These are phyloP conservation scores for Papilionanthe hybrid DNA, from an alignment of 116 monocot genomes.

Conservation along the genomic window DNA sequence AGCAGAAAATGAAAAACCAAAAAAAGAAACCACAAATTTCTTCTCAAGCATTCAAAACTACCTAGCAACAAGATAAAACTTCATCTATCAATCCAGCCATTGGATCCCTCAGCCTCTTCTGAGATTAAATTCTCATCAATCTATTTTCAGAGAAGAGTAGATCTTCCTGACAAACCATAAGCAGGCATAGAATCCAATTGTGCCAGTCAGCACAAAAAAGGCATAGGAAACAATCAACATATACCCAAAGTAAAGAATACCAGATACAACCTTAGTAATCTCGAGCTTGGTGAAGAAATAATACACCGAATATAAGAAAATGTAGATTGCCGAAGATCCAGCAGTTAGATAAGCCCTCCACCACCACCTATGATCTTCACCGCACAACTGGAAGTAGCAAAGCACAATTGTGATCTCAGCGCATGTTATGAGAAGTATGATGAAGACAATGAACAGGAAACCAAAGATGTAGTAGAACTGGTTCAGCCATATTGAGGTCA, in stretches of 20 bases:
- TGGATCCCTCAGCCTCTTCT: no score
- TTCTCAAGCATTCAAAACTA: no score
- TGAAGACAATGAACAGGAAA: constrained; percentile 74
- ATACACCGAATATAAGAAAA: constrained; percentile 56
- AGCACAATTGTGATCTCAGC: constrained; percentile 72
- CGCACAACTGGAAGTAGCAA: constrained; percentile 78
- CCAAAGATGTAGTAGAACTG: constrained; percentile 81
- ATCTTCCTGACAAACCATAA: constrained; percentile 77
- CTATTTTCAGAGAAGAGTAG: constrained; percentile 74
- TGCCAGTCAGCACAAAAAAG: constrained; percentile 72
- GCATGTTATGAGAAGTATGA: constrained; percentile 63
- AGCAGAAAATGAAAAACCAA: no score
- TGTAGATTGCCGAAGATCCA: constrained; percentile 60
- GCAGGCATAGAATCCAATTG: constrained; percentile 67
- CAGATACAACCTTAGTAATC: constrained; percentile 67
- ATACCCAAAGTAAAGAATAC: constrained; percentile 72
- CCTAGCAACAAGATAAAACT: no score
- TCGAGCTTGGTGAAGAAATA: constrained; percentile 84
- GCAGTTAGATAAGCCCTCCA: constrained; percentile 76
- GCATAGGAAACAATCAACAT: constrained; percentile 73
- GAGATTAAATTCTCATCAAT: constrained; percentile 15
- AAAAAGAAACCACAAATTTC: no score
- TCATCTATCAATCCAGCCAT: no score
- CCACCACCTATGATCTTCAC: constrained; percentile 81
- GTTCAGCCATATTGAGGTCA: constrained; percentile 80